A percentile compares a stretch with the other conserved stretches of the same genome.
Conservation (phyloP, 2,329 filamentous ascomycete genomes). For the Aureobasidium musti region DNA sequence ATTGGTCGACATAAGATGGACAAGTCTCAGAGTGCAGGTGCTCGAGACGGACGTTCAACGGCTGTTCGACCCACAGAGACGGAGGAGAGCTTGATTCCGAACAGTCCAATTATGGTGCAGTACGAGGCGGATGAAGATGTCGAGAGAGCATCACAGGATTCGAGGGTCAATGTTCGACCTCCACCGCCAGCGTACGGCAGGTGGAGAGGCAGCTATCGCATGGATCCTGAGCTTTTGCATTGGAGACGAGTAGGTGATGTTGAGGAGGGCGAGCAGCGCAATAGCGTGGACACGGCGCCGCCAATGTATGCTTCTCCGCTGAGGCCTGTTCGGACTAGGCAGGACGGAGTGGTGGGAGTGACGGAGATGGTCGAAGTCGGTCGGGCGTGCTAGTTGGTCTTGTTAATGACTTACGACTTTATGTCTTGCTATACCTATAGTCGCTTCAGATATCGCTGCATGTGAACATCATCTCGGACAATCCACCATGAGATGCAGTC, state of each 20-base stretch:
- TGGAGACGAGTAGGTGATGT: slow-evolving; percentile 12
- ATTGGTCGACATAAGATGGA: neutral
- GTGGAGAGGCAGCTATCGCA: slow-evolving; percentile 12
- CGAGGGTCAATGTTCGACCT: neutral
- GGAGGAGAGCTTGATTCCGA: slow-evolving; percentile 16
- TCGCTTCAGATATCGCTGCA: neutral
- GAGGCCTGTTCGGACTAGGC: neutral
- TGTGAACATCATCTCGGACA: neutral
- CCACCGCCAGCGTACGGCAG: slow-evolving; percentile 17
- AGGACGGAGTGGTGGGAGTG: neutral
- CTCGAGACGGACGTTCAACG: neutral
- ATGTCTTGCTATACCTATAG: neutral
- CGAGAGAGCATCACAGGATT: neutral
- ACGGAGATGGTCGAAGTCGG: slow-evolving; percentile 10
- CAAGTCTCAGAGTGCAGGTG: neutral
- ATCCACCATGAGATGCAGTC: neutral
- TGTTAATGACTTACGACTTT: neutral
- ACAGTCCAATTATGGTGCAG: slow-evolving; percentile 20
- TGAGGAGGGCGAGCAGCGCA: slow-evolving; percentile 5
- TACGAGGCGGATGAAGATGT: slow-evolving; percentile 17
- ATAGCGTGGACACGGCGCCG: slow-evolving; percentile 14
- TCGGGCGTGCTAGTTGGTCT: neutral
- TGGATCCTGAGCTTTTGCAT: slow-evolving; percentile 13
- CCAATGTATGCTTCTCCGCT: slow-evolving; percentile 14
- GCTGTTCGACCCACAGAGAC: neutral